A percentile compares a stretch with the other conserved stretches of the same genome.
phyloP scores from a whole-genome alignment of 768 basidiomycete species.

The Lentinula sp. region DNA sequence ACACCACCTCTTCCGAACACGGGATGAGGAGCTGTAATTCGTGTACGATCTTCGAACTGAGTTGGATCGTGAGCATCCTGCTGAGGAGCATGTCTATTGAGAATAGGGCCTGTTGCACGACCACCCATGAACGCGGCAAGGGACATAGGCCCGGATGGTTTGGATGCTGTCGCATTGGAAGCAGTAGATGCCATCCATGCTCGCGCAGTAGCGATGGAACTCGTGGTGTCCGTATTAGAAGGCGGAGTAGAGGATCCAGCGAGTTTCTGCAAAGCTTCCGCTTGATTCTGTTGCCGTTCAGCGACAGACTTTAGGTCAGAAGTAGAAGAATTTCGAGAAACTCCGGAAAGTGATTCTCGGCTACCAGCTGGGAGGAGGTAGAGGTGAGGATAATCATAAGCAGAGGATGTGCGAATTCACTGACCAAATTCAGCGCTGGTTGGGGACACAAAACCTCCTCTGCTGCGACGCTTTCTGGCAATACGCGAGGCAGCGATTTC shows the following conservation, averaged over 20 bases:
- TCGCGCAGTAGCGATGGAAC: conserved; percentile 1
- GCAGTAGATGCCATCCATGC: conserved; percentile 5
- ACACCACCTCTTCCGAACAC: conserved; percentile 70
- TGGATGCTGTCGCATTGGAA: conserved; percentile 9
- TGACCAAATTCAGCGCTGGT: conserved; percentile 42
- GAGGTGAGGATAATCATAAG: background rate
- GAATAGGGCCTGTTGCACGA: conserved; percentile 63
- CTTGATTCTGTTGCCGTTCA: conserved; percentile 36
- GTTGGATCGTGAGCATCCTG: conserved; percentile 58
- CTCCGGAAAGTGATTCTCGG: conserved; percentile 16
- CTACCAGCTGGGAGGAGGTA: conserved; percentile 8
- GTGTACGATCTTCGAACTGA: conserved; percentile 57
- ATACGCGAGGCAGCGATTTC: conserved; percentile 53
- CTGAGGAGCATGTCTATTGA: conserved; percentile 71
- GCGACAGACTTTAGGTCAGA: conserved; percentile 11
- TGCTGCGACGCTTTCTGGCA: conserved; percentile 44
- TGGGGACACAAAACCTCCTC: conserved; percentile 30
- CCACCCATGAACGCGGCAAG: conserved; percentile 82
- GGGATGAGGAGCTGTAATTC: conserved; percentile 56
- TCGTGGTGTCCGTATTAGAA: background rate
- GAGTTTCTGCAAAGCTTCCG: conserved; percentile 41
- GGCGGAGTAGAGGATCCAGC: conserved; percentile 21
- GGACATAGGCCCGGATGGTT: conserved; percentile 50
- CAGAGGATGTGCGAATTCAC: conserved; percentile 17
- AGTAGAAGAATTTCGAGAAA: conserved; percentile 13